Base-by-base conservation (phyloP, 2,329 filamentous ascomycete species). In the Clonostachys chloroleuca region DNA sequence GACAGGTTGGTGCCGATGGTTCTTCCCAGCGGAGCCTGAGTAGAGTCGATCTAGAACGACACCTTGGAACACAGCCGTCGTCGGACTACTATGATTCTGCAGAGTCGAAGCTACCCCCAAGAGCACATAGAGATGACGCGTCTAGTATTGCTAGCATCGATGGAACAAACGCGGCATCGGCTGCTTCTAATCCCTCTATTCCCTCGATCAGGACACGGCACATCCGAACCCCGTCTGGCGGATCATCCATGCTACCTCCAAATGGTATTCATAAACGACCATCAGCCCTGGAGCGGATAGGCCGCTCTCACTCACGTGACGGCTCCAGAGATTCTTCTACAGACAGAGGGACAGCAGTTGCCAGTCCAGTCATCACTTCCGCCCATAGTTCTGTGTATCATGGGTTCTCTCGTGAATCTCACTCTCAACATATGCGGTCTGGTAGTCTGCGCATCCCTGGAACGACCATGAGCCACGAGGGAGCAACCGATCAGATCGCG, bases 281-380 rank as follows among this genome's bases (percentile, higher is more conserved):
- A 2, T 69, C 73, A 3, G 72, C 81, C 5, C 80, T 81, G 47
- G 73, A 79, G 54, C 75, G 75, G n/a, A 78, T 81, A 42, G 76
- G 68, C 50, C 68, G 68, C 9, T 69, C 75, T 9, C 67, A 67
- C 33, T 68, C 68, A 20, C 67, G 72, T 3, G 68, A 64, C 8
- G 70, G 67, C 13, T 84, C 82, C 12, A 71, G 79, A 49, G 78
- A 79, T 7, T 83, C 81, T 2, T 84, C 81, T 2, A 63, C 78
- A 45, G 81, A 83, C 42, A 73, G 75, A 20, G 75, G 77, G 44
- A 77, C 72, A 13, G 73, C 78, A 14, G 79, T 81, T 60, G 68
- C 79, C 7, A 84, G 72, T 51, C 73, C 76, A 6, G 69, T 83
- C 52, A 80, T 69, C 55, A 81, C 78, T 6, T 78, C 81, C 37